A percentile compares a stretch with the other conserved stretches of the same genome.
Conservation (phyloP, 768 basidiomycete genomes). For the Boletus rufocinnamomeus region DNA sequence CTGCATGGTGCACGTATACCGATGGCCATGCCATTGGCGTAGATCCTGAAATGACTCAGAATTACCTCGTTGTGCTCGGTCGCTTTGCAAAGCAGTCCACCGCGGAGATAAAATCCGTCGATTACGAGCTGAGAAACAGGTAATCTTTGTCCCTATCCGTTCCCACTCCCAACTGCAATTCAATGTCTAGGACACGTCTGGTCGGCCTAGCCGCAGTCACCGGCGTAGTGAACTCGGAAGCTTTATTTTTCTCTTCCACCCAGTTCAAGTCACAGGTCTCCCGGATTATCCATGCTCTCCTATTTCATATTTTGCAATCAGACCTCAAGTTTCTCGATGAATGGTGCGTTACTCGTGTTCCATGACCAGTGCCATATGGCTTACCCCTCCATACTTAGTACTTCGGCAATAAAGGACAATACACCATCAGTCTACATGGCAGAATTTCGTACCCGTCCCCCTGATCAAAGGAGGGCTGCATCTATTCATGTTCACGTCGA, state of each 20-base stretch:
- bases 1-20: slow-evolving; percentile 90
- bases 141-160: slow-evolving; percentile 27
- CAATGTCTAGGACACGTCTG: slow-evolving; percentile 64
- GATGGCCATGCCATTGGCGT: slow-evolving; percentile 82
- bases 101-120: slow-evolving; percentile 47
- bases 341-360: slow-evolving; percentile 48
- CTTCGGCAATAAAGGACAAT: slow-evolving; percentile 62
- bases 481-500: slow-evolving; percentile 89
- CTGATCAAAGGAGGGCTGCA: slow-evolving; percentile 78
- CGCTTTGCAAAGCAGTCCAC: slow-evolving; percentile 67
- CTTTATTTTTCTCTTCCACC: slow-evolving; percentile 68
- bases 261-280: slow-evolving; percentile 75
- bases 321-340: slow-evolving; percentile 60
- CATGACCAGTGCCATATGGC: too few relatives aligned
- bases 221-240: slow-evolving; percentile 81
- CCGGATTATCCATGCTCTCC: slow-evolving; percentile 68
- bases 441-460: slow-evolving; percentile 81
- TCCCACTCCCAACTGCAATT: not conserved
- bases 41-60: slow-evolving; percentile 65
- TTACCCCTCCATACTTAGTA: slow-evolving; percentile 40
- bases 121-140: slow-evolving; percentile 78
- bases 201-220: slow-evolving; percentile 84
- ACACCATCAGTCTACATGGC: slow-evolving; percentile 77
- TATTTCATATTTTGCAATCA: slow-evolving; percentile 66
- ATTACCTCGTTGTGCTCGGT: slow-evolving; percentile 68